Base-by-base conservation (phyloP, 2,329 filamentous ascomycete species). In the Endocalyx cinctus region DNA sequence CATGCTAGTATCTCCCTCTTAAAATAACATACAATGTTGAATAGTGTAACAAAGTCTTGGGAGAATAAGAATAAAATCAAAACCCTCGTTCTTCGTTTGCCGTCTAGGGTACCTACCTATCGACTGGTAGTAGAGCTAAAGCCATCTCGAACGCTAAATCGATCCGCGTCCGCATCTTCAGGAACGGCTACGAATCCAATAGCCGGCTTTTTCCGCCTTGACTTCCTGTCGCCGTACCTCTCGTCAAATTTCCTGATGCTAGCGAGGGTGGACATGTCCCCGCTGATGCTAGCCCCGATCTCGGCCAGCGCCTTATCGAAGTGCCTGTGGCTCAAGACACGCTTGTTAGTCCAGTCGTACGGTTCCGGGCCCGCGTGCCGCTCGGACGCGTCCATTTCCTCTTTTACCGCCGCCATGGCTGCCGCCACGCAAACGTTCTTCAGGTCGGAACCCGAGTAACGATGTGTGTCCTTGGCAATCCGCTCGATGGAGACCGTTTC, bases 231-330 rank as follows among this genome's bases (percentile, higher is more conserved):
- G 17, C 92, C 90, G 57, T 89, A 98, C 58, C 90, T 84, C 63
- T 95, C 87, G 55, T 98, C 92, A 54, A 97, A 98, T 62, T 94
- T 94, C 49, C 87, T 77, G 50, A 98, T 95, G 10, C 86, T 85
- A 45, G 79, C 77, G 42, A 98, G 67, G 19, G 79, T 87, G 30
- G 78, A 72, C 90, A 96, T 97, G 52, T 98, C 89, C 59, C 96
- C 90, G 49, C 79, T 89, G 46, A 96, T 89, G 50, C 86, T 94
- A 0, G 92, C 88, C 35, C 83, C 86, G 47, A 98, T 95, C 60
- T 97, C 89, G 50, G 79, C 75, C 50, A 95, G 70, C 3, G 87
- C 92, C 46, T 79, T 83, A 12, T 89, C 84, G 53, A 98, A 97
- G 62, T 98, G 92, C 3, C 69, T 59, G 15, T 64, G 60, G 4